Conservation (phyloP, 2,329 filamentous ascomycete species). For the Fusarium sp. region DNA sequence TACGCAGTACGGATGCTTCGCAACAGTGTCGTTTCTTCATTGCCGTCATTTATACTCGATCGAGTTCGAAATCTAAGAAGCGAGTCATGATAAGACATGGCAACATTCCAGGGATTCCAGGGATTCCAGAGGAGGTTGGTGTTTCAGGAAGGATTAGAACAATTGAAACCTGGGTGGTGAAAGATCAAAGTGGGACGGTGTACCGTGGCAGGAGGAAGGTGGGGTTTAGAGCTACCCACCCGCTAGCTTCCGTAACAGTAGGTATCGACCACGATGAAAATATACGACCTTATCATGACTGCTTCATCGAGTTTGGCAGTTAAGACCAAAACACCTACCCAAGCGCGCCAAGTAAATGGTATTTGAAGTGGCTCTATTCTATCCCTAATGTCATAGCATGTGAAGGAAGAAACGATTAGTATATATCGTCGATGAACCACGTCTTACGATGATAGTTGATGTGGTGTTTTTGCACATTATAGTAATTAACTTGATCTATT, state of each 20-base stretch:
- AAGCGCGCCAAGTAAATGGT: too few species aligned
- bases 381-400: too few species aligned
- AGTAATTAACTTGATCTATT: too few species aligned
- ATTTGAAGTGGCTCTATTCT: too few species aligned
- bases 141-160: slow-evolving; percentile 35
- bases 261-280: slow-evolving; percentile 2
- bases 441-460: too few species aligned
- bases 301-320: neutral
- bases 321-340: neutral
- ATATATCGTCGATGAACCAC: too few species aligned
- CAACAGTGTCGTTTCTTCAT: slow-evolving; percentile 7
- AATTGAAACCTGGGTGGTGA: slow-evolving; percentile 25
- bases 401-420: too few species aligned
- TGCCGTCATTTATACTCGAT: slow-evolving; percentile 12
- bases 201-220: neutral
- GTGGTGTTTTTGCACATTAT: too few species aligned
- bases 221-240: neutral
- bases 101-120: slow-evolving; percentile 2
- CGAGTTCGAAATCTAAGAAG: slow-evolving; percentile 1
- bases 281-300: slow-evolving; percentile 1
- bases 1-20: neutral
- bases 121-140: slow-evolving; percentile 8
- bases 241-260: neutral
- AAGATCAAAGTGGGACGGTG: neutral
- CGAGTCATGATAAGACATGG: slow-evolving; percentile 40